phyloP scores from a whole-genome alignment of 495 filamentous ascomycete genomes.

The Cenococcum geophilum region DNA sequence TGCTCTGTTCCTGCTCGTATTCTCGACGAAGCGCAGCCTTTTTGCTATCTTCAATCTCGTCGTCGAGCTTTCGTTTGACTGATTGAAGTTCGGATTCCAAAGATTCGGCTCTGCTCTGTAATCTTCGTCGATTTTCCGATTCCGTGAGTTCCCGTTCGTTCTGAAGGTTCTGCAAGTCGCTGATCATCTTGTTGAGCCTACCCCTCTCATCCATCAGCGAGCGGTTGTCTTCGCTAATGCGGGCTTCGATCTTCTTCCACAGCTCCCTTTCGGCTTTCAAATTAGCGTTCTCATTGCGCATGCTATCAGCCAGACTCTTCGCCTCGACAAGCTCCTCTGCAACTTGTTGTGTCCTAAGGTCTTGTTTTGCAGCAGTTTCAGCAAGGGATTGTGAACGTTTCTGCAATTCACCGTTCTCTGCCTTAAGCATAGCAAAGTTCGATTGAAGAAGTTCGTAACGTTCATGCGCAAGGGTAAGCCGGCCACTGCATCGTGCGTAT shows the following conservation, averaged over 20 bases:
- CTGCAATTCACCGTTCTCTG: constrained; percentile 76
- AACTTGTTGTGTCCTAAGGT: constrained; percentile 80
- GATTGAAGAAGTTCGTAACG: constrained; percentile 85
- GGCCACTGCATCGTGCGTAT: constrained; percentile 66
- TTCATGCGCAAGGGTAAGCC: constrained; percentile 71
- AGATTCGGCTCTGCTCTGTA: constrained; percentile 68
- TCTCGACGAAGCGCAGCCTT: constrained; percentile 75
- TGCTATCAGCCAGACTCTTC: constrained; percentile 70
- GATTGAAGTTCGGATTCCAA: constrained; percentile 70
- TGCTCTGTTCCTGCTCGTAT: constrained; percentile 76
- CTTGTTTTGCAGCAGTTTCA: constrained; percentile 80
- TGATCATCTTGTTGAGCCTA: constrained; percentile 70
- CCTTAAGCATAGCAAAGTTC: constrained; percentile 75
- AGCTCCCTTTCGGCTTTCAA: constrained; percentile 87
- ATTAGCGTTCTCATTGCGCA: constrained; percentile 86
- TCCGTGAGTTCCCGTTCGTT: constrained; percentile 88
- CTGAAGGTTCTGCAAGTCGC: constrained; percentile 73
- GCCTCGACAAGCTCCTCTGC: constrained; percentile 89
- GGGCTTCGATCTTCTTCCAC: constrained; percentile 84
- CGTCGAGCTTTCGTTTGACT: constrained; percentile 75
- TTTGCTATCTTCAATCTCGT: constrained; percentile 76
- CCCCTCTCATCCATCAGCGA: constrained; percentile 73
- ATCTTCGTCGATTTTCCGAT: constrained; percentile 67
- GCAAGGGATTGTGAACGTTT: constrained; percentile 67
- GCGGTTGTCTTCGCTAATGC: constrained; percentile 80